These are phyloP conservation scores for Tephrocybe sp. DNA, from an alignment of 768 basidiomycete species.

Conservation along the genomic window DNA sequence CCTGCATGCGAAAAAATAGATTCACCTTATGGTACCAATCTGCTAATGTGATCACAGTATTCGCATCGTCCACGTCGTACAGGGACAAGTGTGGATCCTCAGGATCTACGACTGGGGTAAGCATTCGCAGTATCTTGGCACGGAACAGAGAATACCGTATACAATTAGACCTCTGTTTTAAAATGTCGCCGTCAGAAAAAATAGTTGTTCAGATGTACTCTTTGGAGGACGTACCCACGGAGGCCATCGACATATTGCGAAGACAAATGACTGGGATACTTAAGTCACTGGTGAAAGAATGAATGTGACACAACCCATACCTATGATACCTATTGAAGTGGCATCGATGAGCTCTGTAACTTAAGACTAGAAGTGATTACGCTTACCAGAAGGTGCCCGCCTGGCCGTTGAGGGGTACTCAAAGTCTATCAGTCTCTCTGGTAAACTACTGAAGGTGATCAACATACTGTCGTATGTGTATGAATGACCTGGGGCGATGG, in stretches of 20 bases:
- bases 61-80: constrained; percentile 21
- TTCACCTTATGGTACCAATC: constrained; percentile 30
- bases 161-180: neutral
- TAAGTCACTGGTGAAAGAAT: neutral
- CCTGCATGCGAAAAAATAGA: neutral
- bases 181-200: too few species aligned
- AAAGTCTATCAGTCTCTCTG: constrained; percentile 22
- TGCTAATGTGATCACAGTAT: constrained; percentile 39
- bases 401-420: constrained; percentile 15
- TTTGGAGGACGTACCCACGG: constrained; percentile 29
- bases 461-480: constrained; percentile 31
- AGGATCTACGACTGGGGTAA: constrained; percentile 27
- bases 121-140: too few species aligned
- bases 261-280: constrained; percentile 3
- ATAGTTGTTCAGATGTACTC: too few species aligned
- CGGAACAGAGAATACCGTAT: neutral
- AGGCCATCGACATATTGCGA: constrained; percentile 47
- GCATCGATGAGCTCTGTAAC: neutral
- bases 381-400: constrained; percentile 26
- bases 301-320: neutral
- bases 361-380: neutral
- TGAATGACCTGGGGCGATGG: constrained; percentile 32
- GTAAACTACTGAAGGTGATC: constrained; percentile 4
- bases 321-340: neutral
- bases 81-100: constrained; percentile 27